Base-by-base conservation (phyloP, 2,329 filamentous ascomycete species). In the Huntiella savannae region DNA sequence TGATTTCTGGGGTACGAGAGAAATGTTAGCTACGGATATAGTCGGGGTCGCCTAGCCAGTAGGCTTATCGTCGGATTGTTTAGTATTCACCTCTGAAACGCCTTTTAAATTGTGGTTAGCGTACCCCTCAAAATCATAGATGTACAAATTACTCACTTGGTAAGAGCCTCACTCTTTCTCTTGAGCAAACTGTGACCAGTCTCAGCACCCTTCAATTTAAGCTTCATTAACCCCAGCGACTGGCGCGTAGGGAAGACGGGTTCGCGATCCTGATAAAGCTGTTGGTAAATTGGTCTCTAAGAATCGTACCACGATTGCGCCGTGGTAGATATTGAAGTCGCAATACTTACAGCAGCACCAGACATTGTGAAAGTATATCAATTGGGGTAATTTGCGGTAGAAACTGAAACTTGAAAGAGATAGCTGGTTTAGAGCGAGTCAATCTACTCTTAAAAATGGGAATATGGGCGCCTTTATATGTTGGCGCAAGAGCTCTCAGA, bases 221-320 rank as follows among this genome's bases (percentile, higher is more conserved):
- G 77, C 67, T 96, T 96, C 88, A 98, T 98, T 60, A 92, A 65
- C 53, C 86, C 87, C 65, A 98, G 71, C 62, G 86, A 93, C 70
- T 98, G 91, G 58, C 91, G 84, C 60, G 91, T 98, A 58, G 91
- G 84, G 66, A 98, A 98, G 66, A 98, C 88, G 59, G 87, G 74
- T 67, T 98, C 91, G 62, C 91, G 78, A 63, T 88, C 85, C 87
- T 94, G 34, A 43, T 38, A 17, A 33, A 37, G 13, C 17, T 22
- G 32, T 32, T 12, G 16, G 35, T 4, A 16, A 41, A 28, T 7
- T 28, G 22, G 6, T 28, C 8, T 28, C 8, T 10, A 7, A 7
- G 22, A 7, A 28, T 28, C 22, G 22, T 28, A 28, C 6, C 22
- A 28, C 22, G 22, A 28, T 28, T 38, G 39, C 40, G 19, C 39